Evolutionary conservation across 257 asterid genomes (phyloP), one percentile per base, ranked within the genome.

Genomic region (Plectranthus barbatus): DNA sequence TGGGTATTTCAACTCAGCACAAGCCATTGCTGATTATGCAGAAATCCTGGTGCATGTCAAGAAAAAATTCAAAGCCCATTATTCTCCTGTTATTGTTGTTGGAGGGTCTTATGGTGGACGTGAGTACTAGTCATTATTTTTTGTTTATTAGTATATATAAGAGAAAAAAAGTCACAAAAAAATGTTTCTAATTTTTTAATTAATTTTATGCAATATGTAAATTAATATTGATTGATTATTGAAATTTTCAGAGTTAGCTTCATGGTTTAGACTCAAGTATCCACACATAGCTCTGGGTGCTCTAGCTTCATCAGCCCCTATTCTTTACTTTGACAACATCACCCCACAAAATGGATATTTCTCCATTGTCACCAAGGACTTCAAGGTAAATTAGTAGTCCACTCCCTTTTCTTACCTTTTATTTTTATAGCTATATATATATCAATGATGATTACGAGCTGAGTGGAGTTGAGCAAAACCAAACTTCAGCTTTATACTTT

Each of bases 41-140:
- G 80, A 83, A 46, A 68, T 90, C 7, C 36, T 87, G 56, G 6
- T 85, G 34, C 79, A 90, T 40, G 49, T 90, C 4, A 90, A 78
- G 75, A 4, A 76, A 11, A 14, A 66, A 48, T 72, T 74, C 6
- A 73, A 80, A 0, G 94, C 94, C 0, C 73, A 80, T 0, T 2
- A 75, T 56, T 80, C 95, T 68, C 94, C 97, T 3, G 56, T 90
- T 46, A 83, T 86, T 48, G 91, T 90, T 29, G 5, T 83, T 42
- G 96, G 95, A 14, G 96, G 83, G 58, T 88, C 96, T 1, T 88
- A 88, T 8, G 95, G 95, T 26, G 96, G 96, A 82, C 86, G 96
- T 88, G 42, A 58, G 85, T 12, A n/a, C n/a, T n/a, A 19, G 26
- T 42, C 9, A 29, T 24, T 9, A 18, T 21, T 6, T 41, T n/a